Evolutionary conservation across 1,139 yeast species (phyloP), one percentile per base, ranked within the genome.

Genomic region (Scheffersomyces titani): DNA sequence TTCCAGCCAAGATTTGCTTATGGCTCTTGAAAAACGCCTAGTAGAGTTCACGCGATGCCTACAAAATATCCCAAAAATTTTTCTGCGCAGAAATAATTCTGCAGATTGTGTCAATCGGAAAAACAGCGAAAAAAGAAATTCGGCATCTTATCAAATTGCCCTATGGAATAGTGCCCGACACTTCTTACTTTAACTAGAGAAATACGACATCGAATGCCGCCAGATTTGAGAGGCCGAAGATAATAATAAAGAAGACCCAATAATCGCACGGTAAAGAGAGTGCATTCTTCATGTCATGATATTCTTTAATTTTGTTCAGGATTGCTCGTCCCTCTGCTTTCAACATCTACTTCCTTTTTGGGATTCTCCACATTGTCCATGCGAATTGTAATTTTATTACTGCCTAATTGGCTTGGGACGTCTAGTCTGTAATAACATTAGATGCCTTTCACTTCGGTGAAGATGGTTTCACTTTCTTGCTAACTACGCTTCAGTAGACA

Each of bases 41-140:
- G 49, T 19, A 18, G 24, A 22, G 20, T 46, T 46, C 49, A 46
- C 49, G 49, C 49, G 49, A 46, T 46, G 49, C 49, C 49, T 19
- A 46, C 22, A 46, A 46, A 19, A 46, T 22, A 19, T 20, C 49
- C 40, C 40, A 30, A 30, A 30, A 30, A 30, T 13, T 30, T 30
- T 30, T 30, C 40, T 30, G 16, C 40, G 40, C 40, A 30, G 40
- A 30, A 30, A 30, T 30, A 24, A 30, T 30, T 30, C 11, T 30
- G 3, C 40, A 30, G 40, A 30, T 30, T 30, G n/a, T 46, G 49
- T 22, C 49, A 46, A 46, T 6, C 49, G 49, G 49, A 46, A 46
- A 46, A 46, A 46, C 6, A 19, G 13, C 5, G 49, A 5, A 46
- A 19, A 44, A 46, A 46, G 49, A 46, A 46, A 46, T 46, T 30